Base-by-base conservation (phyloP, 2,329 filamentous ascomycete genomes). In the Aspergillus pseudoglaucus region DNA sequence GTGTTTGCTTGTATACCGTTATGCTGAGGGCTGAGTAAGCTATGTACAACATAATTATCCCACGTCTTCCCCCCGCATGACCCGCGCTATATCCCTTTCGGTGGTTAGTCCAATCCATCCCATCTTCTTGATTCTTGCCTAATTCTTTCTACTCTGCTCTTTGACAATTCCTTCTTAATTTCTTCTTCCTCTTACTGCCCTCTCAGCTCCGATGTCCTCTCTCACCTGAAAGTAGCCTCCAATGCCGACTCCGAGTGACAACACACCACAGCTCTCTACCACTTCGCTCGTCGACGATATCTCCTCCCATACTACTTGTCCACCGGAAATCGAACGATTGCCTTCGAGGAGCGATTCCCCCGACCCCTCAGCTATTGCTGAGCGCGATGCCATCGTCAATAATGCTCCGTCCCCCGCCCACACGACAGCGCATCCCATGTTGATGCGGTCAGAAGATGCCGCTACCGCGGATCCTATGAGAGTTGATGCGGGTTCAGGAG, bases 241-340 rank as follows among this genome's bases (percentile, higher is more conserved):
- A 66, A 78, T 78, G 75, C 75, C 75, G 60, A 77, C 74, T 48
- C 71, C 69, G 57, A 72, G 67, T 63, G 58, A 66, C 68, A 70
- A 62, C 64, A 67, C 65, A 63, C 67, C 66, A 61, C 61, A 59
- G 45, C 63, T 71, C 58, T 65, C 65, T 58, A 65, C 67, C 58
- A 56, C 62, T 55, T 68, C 68, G 60, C 71, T 71, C 66, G 66
- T 63, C 62, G 70, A 69, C 59, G 65, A 66, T 52, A 59, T 70
- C 57, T 67, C 71, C 55, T 62, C 66, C 59, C 75, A 68, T 59
- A 63, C 70, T 45, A 73, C 73, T 51, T 78, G 75, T 62, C 75
- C 75, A n/a, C 75, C 75, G 37, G 75, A 78, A 47, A 49, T 57
- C 39, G 64, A 69, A 51, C 60, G 67, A 47, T 50, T 61, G 44